Conservation (phyloP, 176 grass and related monocot species). For the Luzula sylvatica region DNA sequence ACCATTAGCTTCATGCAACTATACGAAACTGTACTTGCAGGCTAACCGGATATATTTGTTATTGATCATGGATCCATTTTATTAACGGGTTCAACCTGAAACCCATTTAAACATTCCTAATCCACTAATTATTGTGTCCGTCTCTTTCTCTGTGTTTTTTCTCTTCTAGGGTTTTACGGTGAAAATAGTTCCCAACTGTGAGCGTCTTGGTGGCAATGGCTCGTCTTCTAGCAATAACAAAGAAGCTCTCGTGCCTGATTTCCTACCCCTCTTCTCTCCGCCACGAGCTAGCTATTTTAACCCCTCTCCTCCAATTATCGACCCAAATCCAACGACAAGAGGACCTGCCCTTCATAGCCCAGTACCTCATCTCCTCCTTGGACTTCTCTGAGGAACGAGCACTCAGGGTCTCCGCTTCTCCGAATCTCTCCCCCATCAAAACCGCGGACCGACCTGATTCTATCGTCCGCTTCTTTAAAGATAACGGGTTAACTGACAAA, state of each 20-base stretch:
- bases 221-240: not conserved
- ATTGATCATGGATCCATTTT: too few relatives aligned
- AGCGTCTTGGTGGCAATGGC: not conserved
- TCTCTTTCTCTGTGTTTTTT: too few relatives aligned
- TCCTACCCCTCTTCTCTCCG: not conserved
- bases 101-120: too few relatives aligned
- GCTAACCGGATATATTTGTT: too few relatives aligned
- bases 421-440: not conserved
- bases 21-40: too few relatives aligned
- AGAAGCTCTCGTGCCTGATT: not conserved
- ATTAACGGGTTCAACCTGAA: too few relatives aligned
- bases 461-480: not conserved
- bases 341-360: not conserved
- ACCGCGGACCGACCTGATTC: not conserved
- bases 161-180: too few relatives aligned
- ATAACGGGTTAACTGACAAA: slow-evolving; percentile 9
- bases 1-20: too few relatives aligned
- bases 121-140: too few relatives aligned
- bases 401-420: not conserved
- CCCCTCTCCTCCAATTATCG: not conserved
- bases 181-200: too few relatives aligned
- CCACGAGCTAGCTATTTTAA: not conserved
- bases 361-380: slow-evolving; percentile 24
- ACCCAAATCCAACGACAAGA: not conserved
- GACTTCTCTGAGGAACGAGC: not conserved